These are phyloP conservation scores for Boletales sp. DNA, from an alignment of 768 basidiomycete genomes.

Conservation along the genomic window DNA sequence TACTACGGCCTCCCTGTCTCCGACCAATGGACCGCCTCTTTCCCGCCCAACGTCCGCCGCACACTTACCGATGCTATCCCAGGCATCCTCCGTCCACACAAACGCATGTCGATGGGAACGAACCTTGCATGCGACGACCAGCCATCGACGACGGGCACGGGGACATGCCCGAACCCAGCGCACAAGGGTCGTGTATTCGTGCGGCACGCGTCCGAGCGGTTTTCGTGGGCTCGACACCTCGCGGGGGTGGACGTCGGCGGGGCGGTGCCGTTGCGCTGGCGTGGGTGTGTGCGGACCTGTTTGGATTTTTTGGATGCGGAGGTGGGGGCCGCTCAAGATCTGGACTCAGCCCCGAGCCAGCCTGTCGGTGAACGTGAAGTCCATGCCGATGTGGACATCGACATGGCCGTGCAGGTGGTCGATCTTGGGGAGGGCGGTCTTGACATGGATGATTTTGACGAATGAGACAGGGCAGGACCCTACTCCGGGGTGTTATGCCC, in stretches of 20 bases:
- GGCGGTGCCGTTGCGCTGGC: slow-evolving; percentile 59
- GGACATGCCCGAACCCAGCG: slow-evolving; percentile 46
- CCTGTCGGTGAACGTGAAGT: not conserved
- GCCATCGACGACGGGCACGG: slow-evolving; percentile 31
- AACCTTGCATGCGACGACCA: not conserved
- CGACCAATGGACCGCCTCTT: slow-evolving; percentile 17
- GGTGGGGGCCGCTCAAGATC: no score
- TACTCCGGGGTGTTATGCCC: no score
- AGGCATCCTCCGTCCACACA: slow-evolving; percentile 15
- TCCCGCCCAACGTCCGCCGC: slow-evolving; percentile 23
- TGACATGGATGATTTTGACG: slow-evolving; percentile 27
- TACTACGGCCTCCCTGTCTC: slow-evolving; percentile 31
- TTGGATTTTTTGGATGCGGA: slow-evolving; percentile 50
- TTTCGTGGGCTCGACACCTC: slow-evolving; percentile 58
- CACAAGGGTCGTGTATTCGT: slow-evolving; percentile 42
- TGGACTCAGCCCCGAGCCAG: no score
- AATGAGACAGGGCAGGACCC: not conserved
- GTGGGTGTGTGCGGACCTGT: slow-evolving; percentile 64
- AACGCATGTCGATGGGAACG: not conserved
- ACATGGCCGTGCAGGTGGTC: slow-evolving; percentile 17
- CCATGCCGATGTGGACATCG: slow-evolving; percentile 13
- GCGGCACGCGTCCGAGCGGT: slow-evolving; percentile 55
- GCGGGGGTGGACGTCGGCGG: slow-evolving; percentile 52
- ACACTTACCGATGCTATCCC: slow-evolving; percentile 29
- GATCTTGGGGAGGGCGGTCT: slow-evolving; percentile 15